Conservation (phyloP, 768 basidiomycete species). For the Russula virescens region DNA sequence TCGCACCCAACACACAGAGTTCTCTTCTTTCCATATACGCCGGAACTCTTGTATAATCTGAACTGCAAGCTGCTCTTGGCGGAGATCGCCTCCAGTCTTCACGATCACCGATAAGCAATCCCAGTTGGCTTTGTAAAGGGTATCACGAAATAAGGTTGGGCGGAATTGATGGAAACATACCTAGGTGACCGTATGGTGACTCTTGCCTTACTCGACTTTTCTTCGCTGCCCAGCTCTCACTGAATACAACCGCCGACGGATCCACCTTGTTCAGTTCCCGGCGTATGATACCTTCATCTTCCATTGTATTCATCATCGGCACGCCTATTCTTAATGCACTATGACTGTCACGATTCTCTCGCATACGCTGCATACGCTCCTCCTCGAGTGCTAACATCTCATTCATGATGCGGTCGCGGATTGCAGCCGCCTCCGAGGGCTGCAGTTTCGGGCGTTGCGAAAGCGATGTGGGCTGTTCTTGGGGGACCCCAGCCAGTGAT, state of each 20-base stretch:
- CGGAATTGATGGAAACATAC: constrained; percentile 36
- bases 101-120: constrained; percentile 96
- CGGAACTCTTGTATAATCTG: constrained; percentile 92
- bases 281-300: constrained; percentile 92
- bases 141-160: not conserved
- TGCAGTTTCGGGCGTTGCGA: constrained; percentile 65
- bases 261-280: constrained; percentile 91
- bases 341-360: constrained; percentile 59
- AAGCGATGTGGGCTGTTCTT: constrained; percentile 16
- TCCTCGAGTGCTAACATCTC: constrained; percentile 98
- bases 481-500: constrained; percentile 28
- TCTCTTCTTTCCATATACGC: constrained; percentile 92
- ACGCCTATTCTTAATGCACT: constrained; percentile 48
- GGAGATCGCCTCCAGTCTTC: constrained; percentile 93
- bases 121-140: constrained; percentile 51
- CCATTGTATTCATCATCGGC: constrained; percentile 30
- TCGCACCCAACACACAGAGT: constrained; percentile 87
- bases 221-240: constrained; percentile 91
- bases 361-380: constrained; percentile 93
- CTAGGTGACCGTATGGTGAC: constrained; percentile 95
- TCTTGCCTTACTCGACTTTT: constrained; percentile 90
- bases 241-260: constrained; percentile 92
- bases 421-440: constrained; percentile 78
- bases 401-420: constrained; percentile 93
- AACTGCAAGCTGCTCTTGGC: constrained; percentile 96